Evolutionary conservation across 1,284 basidiomycete species (phyloP), one percentile per base, ranked within the genome.

Genomic region (Vanrija pseudolonga): DNA sequence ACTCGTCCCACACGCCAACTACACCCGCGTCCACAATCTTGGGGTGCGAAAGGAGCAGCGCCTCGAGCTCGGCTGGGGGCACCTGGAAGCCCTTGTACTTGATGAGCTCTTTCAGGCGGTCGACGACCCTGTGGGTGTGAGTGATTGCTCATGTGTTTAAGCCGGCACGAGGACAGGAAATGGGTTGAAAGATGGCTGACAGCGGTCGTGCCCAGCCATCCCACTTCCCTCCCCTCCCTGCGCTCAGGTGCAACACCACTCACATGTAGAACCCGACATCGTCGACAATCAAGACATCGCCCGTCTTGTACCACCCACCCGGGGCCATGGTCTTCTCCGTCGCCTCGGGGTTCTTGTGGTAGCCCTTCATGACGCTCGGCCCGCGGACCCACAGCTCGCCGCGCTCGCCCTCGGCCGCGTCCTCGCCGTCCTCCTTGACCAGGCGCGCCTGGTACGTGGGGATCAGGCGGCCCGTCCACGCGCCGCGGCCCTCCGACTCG

Each of bases 361-460:
- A 82, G 5, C 79, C 79, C 83, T 89, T 90, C 88, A 91, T 91
- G 48, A 92, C 79, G 5, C 79, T 84, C 0, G 87, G 86, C 0
- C 89, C 89, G 50, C 84, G 80, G 7, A 91, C 57, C 86, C 89
- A 90, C 11, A 95, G 67, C 72, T 95, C 91, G 3, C 92, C 91
- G 0, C 82, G 76, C 57, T 85, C 76, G 15, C 81, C 82, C 3
- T 76, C 78, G 19, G 80, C 81, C 14, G 84, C 50, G 17, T 84
- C 55, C 6, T 69, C 64, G 19, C 66, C 64, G 15, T 72, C 66
- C 11, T 62, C 55, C 48, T 66, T 63, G 11, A 95, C 85, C 11
- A 97, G 73, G 7, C 89, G 81, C 0, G 86, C 84, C 68, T 91
- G 83, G 28, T 91, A 80, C 59, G 88, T 89, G 0, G 93, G 85